Evolutionary conservation across 768 basidiomycete genomes (phyloP), one percentile per base, ranked within the genome.

Genomic region (Leccinum obscurum): DNA sequence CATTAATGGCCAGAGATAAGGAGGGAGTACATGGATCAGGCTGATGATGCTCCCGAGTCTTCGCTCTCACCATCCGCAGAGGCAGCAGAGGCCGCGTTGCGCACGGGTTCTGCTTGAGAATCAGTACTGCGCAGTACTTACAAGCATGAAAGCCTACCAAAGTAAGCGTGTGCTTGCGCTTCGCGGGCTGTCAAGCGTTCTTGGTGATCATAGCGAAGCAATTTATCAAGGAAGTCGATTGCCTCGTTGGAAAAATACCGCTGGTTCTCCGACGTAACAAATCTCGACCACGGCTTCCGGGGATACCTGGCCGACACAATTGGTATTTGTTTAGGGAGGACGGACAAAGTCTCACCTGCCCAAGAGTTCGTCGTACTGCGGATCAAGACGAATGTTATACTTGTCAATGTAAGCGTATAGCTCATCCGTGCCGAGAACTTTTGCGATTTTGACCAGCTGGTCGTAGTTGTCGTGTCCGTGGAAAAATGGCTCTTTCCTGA

Each of bases 391-490:
- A 61, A 98, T 97, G 71, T 90, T 90, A 78, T 98, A 98, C 78
- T 93, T 93, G 75, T 95, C 92, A 62, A 93, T 85, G 75, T 98
- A 98, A 48, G 86, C 80, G 72, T 92, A 96, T 37, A 98, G 77
- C 68, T 96, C 96, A 65, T 98, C 96, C 5, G 96, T 98, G 50
- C 96, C 96, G 61, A 98, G 81, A 54, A 98, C 95, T 79, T 98
- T 98, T 57, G 94, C 89, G 64, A 98, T 98, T 79, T 97, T 98
- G 71, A 96, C 95, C 60, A 98, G 80, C 72, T 98, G 96, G 77
- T 98, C 96, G 70, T 96, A 96, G 76, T 98, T 98, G 76, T 98
- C 95, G 71, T 97, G 95, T 15, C 96, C 96, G 70, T 98, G 96
- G 85, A 98, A 98, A 80, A 98, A 97, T 24, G 96, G 96, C 74